phyloP scores from a whole-genome alignment of 2,329 filamentous ascomycete species.

The Fusarium nygamai region DNA sequence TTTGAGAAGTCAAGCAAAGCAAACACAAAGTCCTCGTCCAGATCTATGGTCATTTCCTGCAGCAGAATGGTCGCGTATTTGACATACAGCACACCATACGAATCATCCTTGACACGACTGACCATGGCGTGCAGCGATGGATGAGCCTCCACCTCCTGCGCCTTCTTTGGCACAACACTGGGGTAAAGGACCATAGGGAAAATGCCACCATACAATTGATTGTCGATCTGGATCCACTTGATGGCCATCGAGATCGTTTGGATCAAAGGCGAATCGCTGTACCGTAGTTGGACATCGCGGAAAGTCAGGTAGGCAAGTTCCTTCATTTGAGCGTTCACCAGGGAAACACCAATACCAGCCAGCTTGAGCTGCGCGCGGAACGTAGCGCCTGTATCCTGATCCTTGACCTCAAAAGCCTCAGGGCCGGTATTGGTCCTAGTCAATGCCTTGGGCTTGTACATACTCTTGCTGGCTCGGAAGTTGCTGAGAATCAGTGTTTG shows the following conservation, averaged over 20 bases:
- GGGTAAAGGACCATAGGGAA: constrained; percentile 98
- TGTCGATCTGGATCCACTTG: constrained; percentile 99
- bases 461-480: constrained; percentile 90
- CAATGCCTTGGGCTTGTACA: constrained; percentile 74
- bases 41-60: constrained; percentile 97
- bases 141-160: constrained; percentile 94
- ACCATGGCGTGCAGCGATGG: constrained; percentile 93
- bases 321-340: constrained; percentile 91
- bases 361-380: constrained; percentile 91
- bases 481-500: constrained; percentile 95
- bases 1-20: constrained; percentile 95
- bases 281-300: constrained; percentile 88
- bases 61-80: constrained; percentile 95
- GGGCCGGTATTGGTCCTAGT: constrained; percentile 60
- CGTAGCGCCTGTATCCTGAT: constrained; percentile 85
- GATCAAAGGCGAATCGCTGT: constrained; percentile 91
- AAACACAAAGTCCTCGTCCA: constrained; percentile 98
- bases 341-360: constrained; percentile 89
- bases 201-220: constrained; percentile 96
- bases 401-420: constrained; percentile 87
- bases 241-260: constrained; percentile 91
- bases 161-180: constrained; percentile 96
- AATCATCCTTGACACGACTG: constrained; percentile 96
- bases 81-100: constrained; percentile 96
- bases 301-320: constrained; percentile 95